Conservation (phyloP, 1,284 basidiomycete species). For the Takashimella tepidaria region DNA sequence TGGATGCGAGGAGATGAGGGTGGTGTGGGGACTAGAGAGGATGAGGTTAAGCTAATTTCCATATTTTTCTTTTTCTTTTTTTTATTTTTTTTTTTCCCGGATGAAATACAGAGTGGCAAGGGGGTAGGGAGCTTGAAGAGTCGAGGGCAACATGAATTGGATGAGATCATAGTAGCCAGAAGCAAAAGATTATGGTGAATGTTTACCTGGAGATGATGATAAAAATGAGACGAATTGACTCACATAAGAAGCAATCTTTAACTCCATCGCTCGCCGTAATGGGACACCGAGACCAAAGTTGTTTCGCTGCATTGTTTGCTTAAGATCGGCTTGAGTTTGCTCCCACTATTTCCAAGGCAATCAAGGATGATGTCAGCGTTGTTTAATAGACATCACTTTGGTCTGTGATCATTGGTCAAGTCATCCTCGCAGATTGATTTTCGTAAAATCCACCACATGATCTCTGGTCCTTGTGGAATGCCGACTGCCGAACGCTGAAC, state of each 20-base stretch:
- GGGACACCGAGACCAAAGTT: slow-evolving; percentile 83
- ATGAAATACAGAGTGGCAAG: too few species aligned
- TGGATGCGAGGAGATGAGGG: slow-evolving; percentile 34
- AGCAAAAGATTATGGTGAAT: not conserved
- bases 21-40: slow-evolving; percentile 33
- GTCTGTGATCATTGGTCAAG: too few species aligned
- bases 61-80: too few species aligned
- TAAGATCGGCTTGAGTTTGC: slow-evolving; percentile 80
- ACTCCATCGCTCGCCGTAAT: slow-evolving; percentile 86
- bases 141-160: not conserved
- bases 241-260: slow-evolving; percentile 74
- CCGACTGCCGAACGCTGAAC: too few species aligned
- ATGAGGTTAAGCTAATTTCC: too few species aligned
- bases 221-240: too few species aligned
- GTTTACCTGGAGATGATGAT: too few species aligned
- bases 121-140: not conserved
- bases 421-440: not conserved
- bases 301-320: slow-evolving; percentile 78
- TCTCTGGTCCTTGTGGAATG: too few species aligned
- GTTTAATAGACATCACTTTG: too few species aligned
- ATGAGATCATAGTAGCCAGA: not conserved
- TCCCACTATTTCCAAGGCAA: slow-evolving; percentile 74
- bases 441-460: not conserved
- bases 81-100: too few species aligned
- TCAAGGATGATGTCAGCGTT: too few species aligned